These are phyloP conservation scores for Fusarium devonianum DNA, from an alignment of 2,329 filamentous ascomycete genomes.

Conservation along the genomic window DNA sequence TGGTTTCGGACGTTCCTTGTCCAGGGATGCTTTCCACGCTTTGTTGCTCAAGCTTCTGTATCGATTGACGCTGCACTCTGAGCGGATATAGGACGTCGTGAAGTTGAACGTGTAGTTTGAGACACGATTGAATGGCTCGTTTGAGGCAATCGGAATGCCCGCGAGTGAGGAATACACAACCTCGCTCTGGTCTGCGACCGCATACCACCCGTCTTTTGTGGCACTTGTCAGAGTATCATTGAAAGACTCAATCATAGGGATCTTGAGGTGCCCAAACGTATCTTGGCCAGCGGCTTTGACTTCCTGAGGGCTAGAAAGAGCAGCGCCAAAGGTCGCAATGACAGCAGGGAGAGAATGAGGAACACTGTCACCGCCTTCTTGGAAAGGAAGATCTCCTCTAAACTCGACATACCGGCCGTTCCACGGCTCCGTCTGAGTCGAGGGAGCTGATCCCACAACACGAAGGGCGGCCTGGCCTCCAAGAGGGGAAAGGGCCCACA, in stretches of 20 bases:
- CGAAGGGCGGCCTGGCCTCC: conserved; percentile 19
- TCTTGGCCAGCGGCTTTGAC: conserved; percentile 15
- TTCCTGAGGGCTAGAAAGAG: conserved; percentile 1
- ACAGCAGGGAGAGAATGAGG: conserved; percentile 4
- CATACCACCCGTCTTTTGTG: conserved; percentile 5
- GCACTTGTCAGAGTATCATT: neutral
- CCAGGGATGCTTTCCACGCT: neutral
- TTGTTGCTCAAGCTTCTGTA: neutral
- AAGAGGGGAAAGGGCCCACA: conserved; percentile 19
- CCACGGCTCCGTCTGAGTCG: neutral
- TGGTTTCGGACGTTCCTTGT: neutral
- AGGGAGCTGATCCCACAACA: conserved; percentile 2
- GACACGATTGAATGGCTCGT: neutral
- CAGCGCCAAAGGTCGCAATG: conserved; percentile 3
- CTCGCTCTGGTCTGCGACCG: neutral
- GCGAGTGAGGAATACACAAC: conserved; percentile 6
- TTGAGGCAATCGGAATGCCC: conserved; percentile 9
- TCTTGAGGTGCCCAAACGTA: conserved; percentile 16
- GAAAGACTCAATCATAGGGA: conserved; percentile 14
- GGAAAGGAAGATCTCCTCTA: neutral
- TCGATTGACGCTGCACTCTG: conserved; percentile 1
- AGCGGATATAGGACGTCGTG: conserved; percentile 2
- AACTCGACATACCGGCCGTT: conserved; percentile 14
- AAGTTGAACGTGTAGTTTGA: conserved; percentile 4
- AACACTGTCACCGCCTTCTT: neutral